A percentile compares a stretch with the other conserved stretches of the same genome.
phyloP scores from a whole-genome alignment of 2,329 filamentous ascomycete genomes.

The Cryphonectria carpinicola region DNA sequence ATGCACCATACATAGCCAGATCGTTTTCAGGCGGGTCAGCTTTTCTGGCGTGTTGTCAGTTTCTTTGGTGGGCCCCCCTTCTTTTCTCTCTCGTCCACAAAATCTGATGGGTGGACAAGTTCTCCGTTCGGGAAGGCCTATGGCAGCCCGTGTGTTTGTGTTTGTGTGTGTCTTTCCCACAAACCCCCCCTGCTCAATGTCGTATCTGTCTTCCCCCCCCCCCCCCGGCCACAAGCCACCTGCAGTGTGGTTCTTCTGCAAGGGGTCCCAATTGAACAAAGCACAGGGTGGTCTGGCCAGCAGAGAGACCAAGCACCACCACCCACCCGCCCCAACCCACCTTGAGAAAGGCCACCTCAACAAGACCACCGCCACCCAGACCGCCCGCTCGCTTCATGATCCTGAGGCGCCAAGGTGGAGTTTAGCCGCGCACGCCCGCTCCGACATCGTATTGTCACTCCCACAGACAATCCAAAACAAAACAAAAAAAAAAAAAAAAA shows the following conservation, averaged over 20 bases:
- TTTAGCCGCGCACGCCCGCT: conserved; percentile 4
- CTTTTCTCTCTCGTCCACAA: background rate
- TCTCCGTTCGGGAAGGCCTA: background rate
- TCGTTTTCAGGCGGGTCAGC: background rate
- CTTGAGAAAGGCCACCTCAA: background rate
- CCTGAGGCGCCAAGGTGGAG: background rate
- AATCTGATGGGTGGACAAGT: background rate
- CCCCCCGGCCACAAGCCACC: background rate
- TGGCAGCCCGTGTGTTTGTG: background rate
- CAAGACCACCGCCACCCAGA: background rate
- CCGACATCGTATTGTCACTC: background rate
- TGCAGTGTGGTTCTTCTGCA: background rate
- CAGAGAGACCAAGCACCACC: background rate
- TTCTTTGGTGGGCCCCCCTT: background rate
- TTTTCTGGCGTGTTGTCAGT: background rate
- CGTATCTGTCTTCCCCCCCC: conserved; percentile 5
- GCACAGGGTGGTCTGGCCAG: background rate
- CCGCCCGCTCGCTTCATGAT: background rate
- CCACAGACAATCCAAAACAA: background rate
- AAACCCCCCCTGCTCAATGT: background rate
- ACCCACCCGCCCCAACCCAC: background rate
- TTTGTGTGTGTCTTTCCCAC: background rate
- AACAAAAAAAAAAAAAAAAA: background rate
- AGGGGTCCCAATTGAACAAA: conserved; percentile 8
- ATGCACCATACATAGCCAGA: background rate